phyloP scores from a whole-genome alignment of 106 monocot genomes.

The Hemerocallis citrina region DNA sequence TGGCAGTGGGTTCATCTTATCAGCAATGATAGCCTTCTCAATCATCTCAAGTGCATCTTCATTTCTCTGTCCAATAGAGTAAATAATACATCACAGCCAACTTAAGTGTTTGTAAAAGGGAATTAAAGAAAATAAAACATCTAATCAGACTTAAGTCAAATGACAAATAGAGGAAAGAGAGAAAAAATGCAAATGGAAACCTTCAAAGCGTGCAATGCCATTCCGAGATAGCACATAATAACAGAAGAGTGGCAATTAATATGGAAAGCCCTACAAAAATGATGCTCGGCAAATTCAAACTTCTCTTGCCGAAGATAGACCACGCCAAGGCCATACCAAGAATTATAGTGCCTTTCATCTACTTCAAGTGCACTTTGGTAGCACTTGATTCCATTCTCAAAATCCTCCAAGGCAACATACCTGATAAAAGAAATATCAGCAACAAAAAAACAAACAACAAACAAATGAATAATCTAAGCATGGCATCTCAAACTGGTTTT shows the following conservation, averaged over 20 bases:
- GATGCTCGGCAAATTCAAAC: slow-evolving; percentile 93
- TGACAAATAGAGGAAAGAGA: not conserved
- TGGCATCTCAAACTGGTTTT: not conserved
- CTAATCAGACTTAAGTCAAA: not conserved
- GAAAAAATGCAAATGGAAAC: slow-evolving; percentile 1
- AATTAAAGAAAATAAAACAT: not conserved
- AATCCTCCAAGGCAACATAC: slow-evolving; percentile 85
- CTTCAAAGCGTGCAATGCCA: slow-evolving; percentile 81
- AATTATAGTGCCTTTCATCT: slow-evolving; percentile 94
- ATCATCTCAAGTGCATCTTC: slow-evolving; percentile 77
- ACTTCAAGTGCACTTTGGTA: slow-evolving; percentile 82
- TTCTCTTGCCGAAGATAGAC: slow-evolving; percentile 93
- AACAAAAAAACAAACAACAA: not conserved
- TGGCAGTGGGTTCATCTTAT: slow-evolving; percentile 82
- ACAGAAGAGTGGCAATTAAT: slow-evolving; percentile 86
- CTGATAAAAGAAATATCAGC: slow-evolving; percentile 14
- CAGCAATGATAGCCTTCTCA: slow-evolving; percentile 68
- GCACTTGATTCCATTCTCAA: slow-evolving; percentile 89
- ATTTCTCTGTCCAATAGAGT: slow-evolving; percentile 42
- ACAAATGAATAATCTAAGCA: not conserved
- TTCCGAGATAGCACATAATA: slow-evolving; percentile 90
- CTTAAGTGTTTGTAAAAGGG: not conserved
- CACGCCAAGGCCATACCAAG: slow-evolving; percentile 95
- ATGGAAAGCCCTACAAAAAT: slow-evolving; percentile 65
- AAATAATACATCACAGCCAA: not conserved